phyloP scores from a whole-genome alignment of 495 filamentous ascomycete species.

The Usnea hakonensis region DNA sequence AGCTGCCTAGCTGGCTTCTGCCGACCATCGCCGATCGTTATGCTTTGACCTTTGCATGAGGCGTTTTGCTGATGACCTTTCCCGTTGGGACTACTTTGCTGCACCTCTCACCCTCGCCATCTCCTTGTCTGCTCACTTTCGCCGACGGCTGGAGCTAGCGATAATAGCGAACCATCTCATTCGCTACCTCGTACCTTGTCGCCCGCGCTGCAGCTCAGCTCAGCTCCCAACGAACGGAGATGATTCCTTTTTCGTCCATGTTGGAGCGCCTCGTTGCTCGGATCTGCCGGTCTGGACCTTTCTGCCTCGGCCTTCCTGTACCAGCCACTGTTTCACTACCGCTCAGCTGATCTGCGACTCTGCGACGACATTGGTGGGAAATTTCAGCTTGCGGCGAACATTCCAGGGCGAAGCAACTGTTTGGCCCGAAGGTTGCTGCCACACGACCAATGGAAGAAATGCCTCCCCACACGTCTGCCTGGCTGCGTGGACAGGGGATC shows the following conservation, averaged over 20 bases:
- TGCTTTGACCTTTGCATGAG: no score
- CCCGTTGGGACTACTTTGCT: no score
- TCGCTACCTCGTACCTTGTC: not conserved
- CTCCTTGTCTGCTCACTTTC: not conserved
- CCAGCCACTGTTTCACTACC: not conserved
- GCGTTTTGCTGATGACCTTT: no score
- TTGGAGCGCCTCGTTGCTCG: constrained; percentile 1
- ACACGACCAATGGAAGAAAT: no score
- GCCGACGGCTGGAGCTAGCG: no score
- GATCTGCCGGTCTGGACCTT: constrained; percentile 3
- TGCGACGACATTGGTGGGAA: no score
- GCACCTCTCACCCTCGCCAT: no score
- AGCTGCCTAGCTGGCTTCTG: no score
- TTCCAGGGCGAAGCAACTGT: constrained; percentile 1
- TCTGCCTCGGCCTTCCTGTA: constrained; percentile 1
- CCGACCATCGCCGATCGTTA: no score
- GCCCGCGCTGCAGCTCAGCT: constrained; percentile 3
- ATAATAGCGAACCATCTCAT: not conserved
- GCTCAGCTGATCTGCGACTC: no score
- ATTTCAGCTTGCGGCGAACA: no score
- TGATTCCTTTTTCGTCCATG: constrained; percentile 5
- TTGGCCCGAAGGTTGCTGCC: not conserved
- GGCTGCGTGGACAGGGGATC: not conserved
- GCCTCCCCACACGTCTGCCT: not conserved
- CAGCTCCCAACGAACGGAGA: no score